phyloP scores from a whole-genome alignment of 306 rosid genomes.

The Castanea mollissima region DNA sequence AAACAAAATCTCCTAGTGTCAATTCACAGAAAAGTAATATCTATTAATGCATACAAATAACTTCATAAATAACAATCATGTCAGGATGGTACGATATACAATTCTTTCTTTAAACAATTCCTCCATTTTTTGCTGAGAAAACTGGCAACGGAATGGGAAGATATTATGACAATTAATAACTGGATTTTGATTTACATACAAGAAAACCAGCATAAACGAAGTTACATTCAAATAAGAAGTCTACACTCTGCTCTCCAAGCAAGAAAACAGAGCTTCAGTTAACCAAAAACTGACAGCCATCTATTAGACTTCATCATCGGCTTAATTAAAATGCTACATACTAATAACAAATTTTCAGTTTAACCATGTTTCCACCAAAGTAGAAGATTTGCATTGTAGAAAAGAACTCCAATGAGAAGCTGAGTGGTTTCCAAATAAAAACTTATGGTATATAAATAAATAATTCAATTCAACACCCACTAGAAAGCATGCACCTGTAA shows the following conservation, averaged over 20 bases:
- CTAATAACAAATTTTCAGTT: neutral
- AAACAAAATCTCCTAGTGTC: slow-evolving; percentile 9
- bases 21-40: neutral
- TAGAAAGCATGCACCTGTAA: neutral
- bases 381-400: neutral
- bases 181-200: neutral
- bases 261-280: neutral
- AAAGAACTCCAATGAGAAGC: neutral
- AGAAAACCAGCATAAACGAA: neutral
- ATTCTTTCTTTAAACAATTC: neutral
- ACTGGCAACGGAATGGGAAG: no score
- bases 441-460: neutral
- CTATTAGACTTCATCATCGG: neutral
- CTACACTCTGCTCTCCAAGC: neutral
- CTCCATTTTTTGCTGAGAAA: neutral
- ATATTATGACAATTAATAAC: neutral
- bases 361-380: no score
- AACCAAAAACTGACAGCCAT: neutral
- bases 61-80: neutral
- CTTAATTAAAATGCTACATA: neutral
- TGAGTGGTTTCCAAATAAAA: neutral
- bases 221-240: neutral
- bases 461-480: neutral
- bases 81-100: neutral
- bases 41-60: neutral